Conservation (phyloP, 441 rosid genomes). For the Croton setiger region DNA sequence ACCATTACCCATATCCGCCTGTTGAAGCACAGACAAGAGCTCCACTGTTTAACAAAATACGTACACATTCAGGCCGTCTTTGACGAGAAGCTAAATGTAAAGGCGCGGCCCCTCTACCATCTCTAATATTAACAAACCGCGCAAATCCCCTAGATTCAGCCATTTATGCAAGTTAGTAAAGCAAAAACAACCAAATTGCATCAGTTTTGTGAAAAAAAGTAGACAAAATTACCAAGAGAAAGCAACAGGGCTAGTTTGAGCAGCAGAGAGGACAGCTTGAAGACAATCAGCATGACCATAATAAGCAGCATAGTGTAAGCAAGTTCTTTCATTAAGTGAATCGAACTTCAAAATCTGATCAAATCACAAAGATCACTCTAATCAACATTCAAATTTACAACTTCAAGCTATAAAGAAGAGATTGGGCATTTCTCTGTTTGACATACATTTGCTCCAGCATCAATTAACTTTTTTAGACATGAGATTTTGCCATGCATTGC, state of each 20-base stretch:
- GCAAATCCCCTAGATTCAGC: conserved; percentile 57
- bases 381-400: conserved; percentile 6
- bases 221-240: conserved; percentile 50
- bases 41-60: conserved; percentile 59
- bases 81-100: conserved; percentile 77
- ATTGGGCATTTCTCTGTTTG: conserved; percentile 1
- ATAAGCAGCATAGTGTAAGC: conserved; percentile 75
- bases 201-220: neutral
- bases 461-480: conserved; percentile 73
- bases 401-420: neutral
- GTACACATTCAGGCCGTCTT: conserved; percentile 55
- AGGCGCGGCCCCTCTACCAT: conserved; percentile 68
- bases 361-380: conserved; percentile 6
- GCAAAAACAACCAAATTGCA: neutral
- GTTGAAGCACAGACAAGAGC: conserved; percentile 77
- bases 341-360: conserved; percentile 68
- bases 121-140: conserved; percentile 70
- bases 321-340: conserved; percentile 65
- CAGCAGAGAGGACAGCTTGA: conserved; percentile 56
- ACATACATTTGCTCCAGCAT: conserved; percentile 92
- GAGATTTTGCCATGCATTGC: conserved; percentile 85
- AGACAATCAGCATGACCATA: conserved; percentile 67
- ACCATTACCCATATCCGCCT: conserved; percentile 61
- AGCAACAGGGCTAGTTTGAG: conserved; percentile 60
- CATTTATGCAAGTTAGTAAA: conserved; percentile 7